Evolutionary conservation across 495 filamentous ascomycete species (phyloP).

Genomic region (Aspergillus baeticus): DNA sequence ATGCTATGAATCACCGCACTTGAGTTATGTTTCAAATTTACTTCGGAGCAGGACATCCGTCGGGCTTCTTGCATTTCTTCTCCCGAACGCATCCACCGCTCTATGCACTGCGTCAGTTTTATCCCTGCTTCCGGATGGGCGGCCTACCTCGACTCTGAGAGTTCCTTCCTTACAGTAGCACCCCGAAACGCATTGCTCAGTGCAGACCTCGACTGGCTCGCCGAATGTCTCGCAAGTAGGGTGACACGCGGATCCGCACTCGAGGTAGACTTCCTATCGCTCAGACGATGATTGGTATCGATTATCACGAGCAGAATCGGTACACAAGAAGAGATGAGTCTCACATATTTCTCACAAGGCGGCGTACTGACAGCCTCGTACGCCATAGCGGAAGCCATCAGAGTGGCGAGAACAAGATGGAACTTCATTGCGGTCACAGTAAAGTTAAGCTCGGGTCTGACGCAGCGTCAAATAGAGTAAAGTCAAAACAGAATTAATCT

Average conservation of each 20-base stretch:
- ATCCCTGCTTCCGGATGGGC: neutral
- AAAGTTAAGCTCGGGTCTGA: too few relatives aligned
- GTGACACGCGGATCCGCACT: slow-evolving; percentile 10
- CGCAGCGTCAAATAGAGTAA: neutral
- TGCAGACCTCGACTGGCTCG: neutral
- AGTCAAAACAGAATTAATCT: neutral
- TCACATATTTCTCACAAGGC: slow-evolving; percentile 3
- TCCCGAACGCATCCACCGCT: neutral
- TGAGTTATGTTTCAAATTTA: too few relatives aligned
- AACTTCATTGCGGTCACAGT: neutral
- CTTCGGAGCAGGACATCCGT: too few relatives aligned
- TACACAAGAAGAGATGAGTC: neutral
- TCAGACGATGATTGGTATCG: neutral
- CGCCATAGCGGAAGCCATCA: neutral
- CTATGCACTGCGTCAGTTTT: neutral
- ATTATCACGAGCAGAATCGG: too few relatives aligned
- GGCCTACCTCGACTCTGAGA: neutral
- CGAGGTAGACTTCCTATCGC: slow-evolving; percentile 1
- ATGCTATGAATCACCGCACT: too few relatives aligned
- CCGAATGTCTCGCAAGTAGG: slow-evolving; percentile 10
- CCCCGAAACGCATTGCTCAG: slow-evolving; percentile 6
- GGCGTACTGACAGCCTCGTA: neutral
- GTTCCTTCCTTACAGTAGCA: slow-evolving; percentile 6
- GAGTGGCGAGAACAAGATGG: neutral
- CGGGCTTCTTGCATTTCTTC: too few relatives aligned